A percentile compares a stretch with the other conserved stretches of the same genome.
phyloP scores from a whole-genome alignment of 2,329 filamentous ascomycete genomes.

The Lasiodiplodia gonubiensis region DNA sequence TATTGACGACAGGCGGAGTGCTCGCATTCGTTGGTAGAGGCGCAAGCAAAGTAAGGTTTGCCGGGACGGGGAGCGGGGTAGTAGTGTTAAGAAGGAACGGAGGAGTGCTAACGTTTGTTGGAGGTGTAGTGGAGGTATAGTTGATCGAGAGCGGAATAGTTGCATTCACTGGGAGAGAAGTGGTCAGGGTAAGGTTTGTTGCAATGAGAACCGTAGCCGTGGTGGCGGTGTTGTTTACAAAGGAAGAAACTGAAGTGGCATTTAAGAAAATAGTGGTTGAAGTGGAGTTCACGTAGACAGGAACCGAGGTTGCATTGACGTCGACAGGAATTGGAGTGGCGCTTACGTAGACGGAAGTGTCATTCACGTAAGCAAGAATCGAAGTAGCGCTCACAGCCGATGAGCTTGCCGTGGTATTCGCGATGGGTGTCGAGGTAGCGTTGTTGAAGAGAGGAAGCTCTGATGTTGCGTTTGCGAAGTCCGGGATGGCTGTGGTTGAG shows the following conservation, averaged over 20 bases:
- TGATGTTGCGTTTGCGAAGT: not conserved
- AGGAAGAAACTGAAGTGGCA: not conserved
- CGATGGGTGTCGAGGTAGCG: not conserved
- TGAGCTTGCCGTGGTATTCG: not conserved
- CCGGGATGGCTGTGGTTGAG: not conserved
- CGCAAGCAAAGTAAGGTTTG: not conserved
- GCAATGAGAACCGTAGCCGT: not conserved
- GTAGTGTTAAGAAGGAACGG: not conserved
- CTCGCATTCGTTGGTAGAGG: not conserved
- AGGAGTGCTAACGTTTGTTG: not conserved
- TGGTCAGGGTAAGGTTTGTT: not conserved
- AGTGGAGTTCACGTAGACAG: not conserved
- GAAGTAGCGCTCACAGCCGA: not conserved
- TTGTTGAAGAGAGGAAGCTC: not conserved
- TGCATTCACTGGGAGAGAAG: not conserved
- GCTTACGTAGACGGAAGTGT: not conserved
- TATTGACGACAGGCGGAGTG: not conserved
- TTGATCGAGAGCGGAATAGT: not conserved
- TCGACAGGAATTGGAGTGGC: not conserved
- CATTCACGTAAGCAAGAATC: not conserved
- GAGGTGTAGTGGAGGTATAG: not conserved
- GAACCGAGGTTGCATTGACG: not conserved
- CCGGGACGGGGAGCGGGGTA: not conserved
- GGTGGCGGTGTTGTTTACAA: not conserved
- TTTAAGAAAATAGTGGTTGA: not conserved